Conservation (phyloP, 78 protist genomes). For the Anaeramoeba ignava region DNA sequence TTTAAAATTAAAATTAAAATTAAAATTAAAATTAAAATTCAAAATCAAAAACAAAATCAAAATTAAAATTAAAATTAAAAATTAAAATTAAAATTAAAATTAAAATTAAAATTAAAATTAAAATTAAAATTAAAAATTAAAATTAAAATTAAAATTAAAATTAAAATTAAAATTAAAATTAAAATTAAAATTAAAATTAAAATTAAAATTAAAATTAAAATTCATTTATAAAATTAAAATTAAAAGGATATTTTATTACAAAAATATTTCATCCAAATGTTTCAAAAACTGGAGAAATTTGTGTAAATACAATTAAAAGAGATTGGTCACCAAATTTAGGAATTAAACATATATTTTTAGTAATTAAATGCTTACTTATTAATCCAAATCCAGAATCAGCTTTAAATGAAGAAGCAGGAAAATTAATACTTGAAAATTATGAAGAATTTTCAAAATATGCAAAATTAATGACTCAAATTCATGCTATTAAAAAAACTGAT, state of each 20-base stretch:
- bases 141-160: background rate
- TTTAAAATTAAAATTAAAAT: too few relatives aligned
- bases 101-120: background rate
- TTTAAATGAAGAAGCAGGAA: conserved; percentile 94
- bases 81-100: background rate
- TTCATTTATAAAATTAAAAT: background rate
- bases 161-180: background rate
- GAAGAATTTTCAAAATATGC: conserved; percentile 73
- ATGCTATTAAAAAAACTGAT: conserved; percentile 31
- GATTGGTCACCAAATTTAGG: conserved; percentile 87
- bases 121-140: background rate
- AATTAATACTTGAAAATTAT: conserved; percentile 74
- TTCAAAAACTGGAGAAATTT: conserved; percentile 82
- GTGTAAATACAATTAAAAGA: conserved; percentile 89
- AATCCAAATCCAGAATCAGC: conserved; percentile 95
- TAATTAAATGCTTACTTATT: conserved; percentile 83
- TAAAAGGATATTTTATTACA: conserved; percentile 64
- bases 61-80: background rate
- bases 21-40: too few relatives aligned
- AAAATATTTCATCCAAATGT: conserved; percentile 96
- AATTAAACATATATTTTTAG: conserved; percentile 69
- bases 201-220: too few relatives aligned
- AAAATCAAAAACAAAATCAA: background rate
- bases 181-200: background rate
- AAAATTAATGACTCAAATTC: conserved; percentile 48